A percentile compares a stretch with the other conserved stretches of the same genome.
phyloP scores from a whole-genome alignment of 2,329 filamentous ascomycete species.

The Trichoderma lentiforme region DNA sequence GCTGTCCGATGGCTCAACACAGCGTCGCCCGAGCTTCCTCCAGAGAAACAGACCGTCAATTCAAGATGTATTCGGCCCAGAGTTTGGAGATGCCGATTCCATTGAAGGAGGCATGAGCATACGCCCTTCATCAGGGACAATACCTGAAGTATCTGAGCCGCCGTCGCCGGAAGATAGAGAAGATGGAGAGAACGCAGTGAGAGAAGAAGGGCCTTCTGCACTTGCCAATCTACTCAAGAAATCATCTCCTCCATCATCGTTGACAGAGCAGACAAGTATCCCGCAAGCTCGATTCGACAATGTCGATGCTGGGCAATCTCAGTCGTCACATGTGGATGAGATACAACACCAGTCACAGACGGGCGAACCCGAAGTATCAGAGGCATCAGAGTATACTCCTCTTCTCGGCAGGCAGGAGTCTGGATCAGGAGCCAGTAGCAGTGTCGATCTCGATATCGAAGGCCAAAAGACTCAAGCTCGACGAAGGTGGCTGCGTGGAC shows the following conservation, averaged over 20 bases:
- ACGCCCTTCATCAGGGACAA: slow-evolving; percentile 44
- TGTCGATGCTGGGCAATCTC: background rate
- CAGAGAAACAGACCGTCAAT: slow-evolving; percentile 32
- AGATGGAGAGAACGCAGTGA: slow-evolving; percentile 18
- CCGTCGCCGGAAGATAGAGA: slow-evolving; percentile 27
- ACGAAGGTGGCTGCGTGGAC: slow-evolving; percentile 35
- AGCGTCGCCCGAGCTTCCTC: slow-evolving; percentile 47
- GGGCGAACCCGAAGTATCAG: slow-evolving; percentile 29
- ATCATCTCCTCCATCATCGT: slow-evolving; percentile 46
- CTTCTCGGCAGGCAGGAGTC: slow-evolving; percentile 39
- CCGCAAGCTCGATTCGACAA: slow-evolving; percentile 5
- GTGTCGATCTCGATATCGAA: slow-evolving; percentile 43
- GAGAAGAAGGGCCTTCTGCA: slow-evolving; percentile 37
- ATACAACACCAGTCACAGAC: slow-evolving; percentile 17
- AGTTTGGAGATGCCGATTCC: slow-evolving; percentile 24
- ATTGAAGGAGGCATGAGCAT: slow-evolving; percentile 25
- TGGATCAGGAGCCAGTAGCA: slow-evolving; percentile 24
- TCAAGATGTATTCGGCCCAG: slow-evolving; percentile 28
- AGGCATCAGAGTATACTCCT: slow-evolving; percentile 48
- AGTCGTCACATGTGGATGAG: slow-evolving; percentile 6
- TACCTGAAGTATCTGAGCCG: slow-evolving; percentile 58
- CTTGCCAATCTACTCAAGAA: slow-evolving; percentile 49
- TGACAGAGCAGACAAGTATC: slow-evolving; percentile 20
- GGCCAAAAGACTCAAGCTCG: slow-evolving; percentile 42
- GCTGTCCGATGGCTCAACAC: slow-evolving; percentile 59